A percentile compares a stretch with the other conserved stretches of the same genome.
Evolutionary conservation across 345 rosid species (phyloP).

Genomic region (Carallia pectinifolia): DNA sequence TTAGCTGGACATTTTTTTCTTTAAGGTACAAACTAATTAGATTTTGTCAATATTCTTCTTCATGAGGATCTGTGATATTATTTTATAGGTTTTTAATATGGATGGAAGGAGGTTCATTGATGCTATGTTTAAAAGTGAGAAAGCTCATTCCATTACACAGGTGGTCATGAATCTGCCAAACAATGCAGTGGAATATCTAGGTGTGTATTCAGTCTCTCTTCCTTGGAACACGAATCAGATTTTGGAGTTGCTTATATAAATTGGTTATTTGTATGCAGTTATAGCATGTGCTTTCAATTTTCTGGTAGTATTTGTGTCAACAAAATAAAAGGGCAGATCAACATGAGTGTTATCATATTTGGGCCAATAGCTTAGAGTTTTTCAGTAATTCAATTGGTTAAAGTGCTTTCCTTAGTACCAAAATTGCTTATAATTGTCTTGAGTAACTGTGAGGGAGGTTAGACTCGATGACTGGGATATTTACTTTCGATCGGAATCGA

Average conservation of each 20-base stretch:
- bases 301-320: not conserved
- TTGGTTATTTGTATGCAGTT: not conserved
- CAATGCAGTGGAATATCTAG: constrained; percentile 78
- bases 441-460: not conserved
- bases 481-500: not conserved
- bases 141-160: constrained; percentile 63
- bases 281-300: not conserved
- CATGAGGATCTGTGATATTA: constrained; percentile 13
- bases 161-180: constrained; percentile 93
- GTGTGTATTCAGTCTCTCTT: constrained; percentile 23
- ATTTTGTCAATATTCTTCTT: constrained; percentile 35
- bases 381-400: too few relatives aligned
- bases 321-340: not conserved
- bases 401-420: too few relatives aligned
- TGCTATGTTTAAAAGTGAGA: constrained; percentile 72
- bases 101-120: constrained; percentile 87
- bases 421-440: too few relatives aligned
- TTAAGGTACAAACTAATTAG: constrained; percentile 19
- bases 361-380: not conserved
- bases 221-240: not conserved
- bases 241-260: not conserved
- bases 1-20: too few relatives aligned
- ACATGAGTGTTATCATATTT: not conserved
- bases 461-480: not conserved
- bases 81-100: constrained; percentile 74